Conservation (phyloP, 257 asterid genomes). For the Solanum chaucha region DNA sequence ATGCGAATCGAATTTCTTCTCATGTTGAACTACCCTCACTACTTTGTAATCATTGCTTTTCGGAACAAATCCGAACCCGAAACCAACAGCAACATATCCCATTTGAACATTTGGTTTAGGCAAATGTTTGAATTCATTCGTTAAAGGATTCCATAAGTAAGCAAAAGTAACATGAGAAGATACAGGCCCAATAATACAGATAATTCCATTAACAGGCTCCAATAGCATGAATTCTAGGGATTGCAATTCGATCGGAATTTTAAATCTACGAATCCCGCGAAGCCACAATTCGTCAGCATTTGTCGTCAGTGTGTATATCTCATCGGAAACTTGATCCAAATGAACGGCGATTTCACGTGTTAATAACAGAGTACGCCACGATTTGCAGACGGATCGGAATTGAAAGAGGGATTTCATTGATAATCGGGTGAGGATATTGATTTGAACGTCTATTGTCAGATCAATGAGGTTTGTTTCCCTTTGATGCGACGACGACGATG, state of each 20-base stretch:
- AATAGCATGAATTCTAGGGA: neutral
- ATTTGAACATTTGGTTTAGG: neutral
- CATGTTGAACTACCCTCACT: neutral
- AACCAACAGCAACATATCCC: neutral
- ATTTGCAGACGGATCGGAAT: neutral
- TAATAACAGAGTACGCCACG: neutral
- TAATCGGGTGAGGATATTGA: neutral
- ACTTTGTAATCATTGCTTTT: neutral
- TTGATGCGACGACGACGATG: neutral
- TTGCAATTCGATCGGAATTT: neutral
- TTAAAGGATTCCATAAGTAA: neutral
- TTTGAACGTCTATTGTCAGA: neutral
- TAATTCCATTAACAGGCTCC: neutral
- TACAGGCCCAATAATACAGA: neutral
- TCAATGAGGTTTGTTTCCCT: neutral
- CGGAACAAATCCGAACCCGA: neutral
- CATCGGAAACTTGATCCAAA: neutral
- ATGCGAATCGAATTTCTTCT: neutral
- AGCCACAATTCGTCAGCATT: accelerated
- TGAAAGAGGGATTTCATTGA: neutral
- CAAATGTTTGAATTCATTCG: neutral
- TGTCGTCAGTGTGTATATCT: neutral
- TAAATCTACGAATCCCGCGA: neutral
- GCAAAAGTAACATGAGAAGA: neutral
- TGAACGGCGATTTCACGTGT: neutral